phyloP scores from a whole-genome alignment of 352 stramenopile genomes.

The Aphanomyces euteiches region DNA sequence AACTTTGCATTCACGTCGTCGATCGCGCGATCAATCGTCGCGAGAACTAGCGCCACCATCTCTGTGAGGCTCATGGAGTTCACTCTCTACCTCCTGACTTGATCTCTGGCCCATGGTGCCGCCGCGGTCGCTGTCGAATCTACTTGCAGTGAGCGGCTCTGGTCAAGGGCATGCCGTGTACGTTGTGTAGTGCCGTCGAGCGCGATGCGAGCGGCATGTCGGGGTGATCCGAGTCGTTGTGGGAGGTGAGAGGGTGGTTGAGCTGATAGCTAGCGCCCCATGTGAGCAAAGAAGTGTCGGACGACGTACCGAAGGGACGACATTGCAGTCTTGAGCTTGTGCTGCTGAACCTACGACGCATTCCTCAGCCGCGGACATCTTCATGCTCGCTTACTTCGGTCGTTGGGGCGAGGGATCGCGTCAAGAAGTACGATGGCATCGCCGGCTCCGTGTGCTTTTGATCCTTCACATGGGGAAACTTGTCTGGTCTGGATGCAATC shows the following conservation, averaged over 20 bases:
- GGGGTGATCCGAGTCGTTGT: slow-evolving; percentile 63
- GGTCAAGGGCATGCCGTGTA: neutral
- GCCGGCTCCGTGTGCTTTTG: slow-evolving; percentile 10
- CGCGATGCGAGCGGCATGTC: slow-evolving; percentile 23
- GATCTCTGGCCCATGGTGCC: neutral
- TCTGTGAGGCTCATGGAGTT: neutral
- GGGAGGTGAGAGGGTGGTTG: slow-evolving; percentile 69
- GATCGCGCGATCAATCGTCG: slow-evolving; percentile 36
- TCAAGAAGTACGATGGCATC: slow-evolving; percentile 28
- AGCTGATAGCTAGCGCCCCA: slow-evolving; percentile 49
- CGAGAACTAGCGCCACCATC: slow-evolving; percentile 12
- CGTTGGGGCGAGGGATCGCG: slow-evolving; percentile 23
- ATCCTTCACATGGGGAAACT: slow-evolving; percentile 22
- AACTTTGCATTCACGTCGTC: slow-evolving; percentile 60
- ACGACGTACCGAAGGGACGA: slow-evolving; percentile 6
- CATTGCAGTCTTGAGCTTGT: slow-evolving; percentile 31
- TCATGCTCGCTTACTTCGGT: neutral
- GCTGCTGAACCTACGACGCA: slow-evolving; percentile 1
- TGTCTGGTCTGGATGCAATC: neutral
- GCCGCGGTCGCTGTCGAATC: slow-evolving; percentile 9
- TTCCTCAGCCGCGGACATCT: neutral
- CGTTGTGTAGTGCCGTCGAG: slow-evolving; percentile 20
- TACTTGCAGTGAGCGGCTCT: neutral
- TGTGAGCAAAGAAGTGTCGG: too few relatives aligned
- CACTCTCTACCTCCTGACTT: neutral